Percentiles rank a stretch among this genome's conserved stretches.
Conservation (phyloP, 2,329 filamentous ascomycete genomes). For the Colletotrichum trifolii region DNA sequence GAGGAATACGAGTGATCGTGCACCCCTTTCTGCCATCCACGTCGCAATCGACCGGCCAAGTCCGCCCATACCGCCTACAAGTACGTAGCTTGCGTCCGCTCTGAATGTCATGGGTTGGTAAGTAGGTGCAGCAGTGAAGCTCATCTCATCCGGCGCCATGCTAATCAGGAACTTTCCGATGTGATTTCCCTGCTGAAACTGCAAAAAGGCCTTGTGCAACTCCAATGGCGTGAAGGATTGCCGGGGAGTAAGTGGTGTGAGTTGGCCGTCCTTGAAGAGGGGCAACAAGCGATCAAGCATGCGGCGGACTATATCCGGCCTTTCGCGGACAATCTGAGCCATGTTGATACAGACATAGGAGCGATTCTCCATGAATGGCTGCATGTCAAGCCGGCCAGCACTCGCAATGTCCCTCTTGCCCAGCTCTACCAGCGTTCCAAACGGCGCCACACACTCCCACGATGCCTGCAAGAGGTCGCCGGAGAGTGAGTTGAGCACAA, state of each 20-base stretch:
- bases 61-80: slow-evolving; percentile 63
- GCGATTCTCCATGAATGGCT: slow-evolving; percentile 52
- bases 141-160: no score
- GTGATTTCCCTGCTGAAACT: no score
- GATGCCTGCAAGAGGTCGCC: slow-evolving; percentile 54
- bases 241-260: no score
- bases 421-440: slow-evolving; percentile 58
- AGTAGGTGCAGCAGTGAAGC: no score
- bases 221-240: no score
- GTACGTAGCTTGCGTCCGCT: slow-evolving; percentile 49
- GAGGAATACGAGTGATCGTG: slow-evolving; percentile 58
- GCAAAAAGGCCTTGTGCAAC: no score
- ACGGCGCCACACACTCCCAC: slow-evolving; percentile 57
- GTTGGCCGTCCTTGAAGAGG: no score
- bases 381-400: slow-evolving; percentile 56
- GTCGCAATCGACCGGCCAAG: slow-evolving; percentile 59
- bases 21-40: slow-evolving; percentile 61
- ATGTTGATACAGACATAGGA: slow-evolving; percentile 50
- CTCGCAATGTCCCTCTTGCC: slow-evolving; percentile 55
- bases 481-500: slow-evolving; percentile 54
- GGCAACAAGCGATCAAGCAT: no score
- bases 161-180: no score
- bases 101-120: no score
- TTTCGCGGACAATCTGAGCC: no score
- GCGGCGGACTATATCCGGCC: no score